Evolutionary conservation across 164 flowering plant species (phyloP), one percentile per base, ranked within the genome.

Genomic region (Kingdonia uniflora): DNA sequence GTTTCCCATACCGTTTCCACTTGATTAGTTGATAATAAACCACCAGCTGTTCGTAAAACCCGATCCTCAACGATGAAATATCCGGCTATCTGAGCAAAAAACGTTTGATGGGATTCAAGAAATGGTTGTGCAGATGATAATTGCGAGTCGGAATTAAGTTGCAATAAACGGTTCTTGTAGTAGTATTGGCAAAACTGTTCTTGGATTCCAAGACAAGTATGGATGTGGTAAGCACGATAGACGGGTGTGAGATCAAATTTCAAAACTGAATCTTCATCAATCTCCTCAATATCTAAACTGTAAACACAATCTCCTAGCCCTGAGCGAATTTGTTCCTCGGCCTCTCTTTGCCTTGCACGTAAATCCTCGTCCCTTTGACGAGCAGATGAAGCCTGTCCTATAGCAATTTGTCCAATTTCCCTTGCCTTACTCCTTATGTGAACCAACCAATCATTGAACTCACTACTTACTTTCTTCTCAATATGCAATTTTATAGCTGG

Each of bases 21-120:
- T 68, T 87, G 85, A 47, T 68, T 75, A 16, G 79, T 29, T 25
- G 62, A 62, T 61, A 83, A 58, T 20, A 91, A 66, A 14, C 86
- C 89, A n/a, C 82, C 84, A 2, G 85, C 83, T 21, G 97, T 83
- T 62, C 95, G 70, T 46, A 85, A 49, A 25, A 91, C 90, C 49
- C 92, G 75, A 64, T 87, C 96, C 65, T 87, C 96, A 20, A 87
- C 87, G n/a, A 91, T 87, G 56, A 91, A 91, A 60, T 77, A 78
- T 1, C 97, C 97, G 2, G 84, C 96, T 54, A 81, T 70, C 58
- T 80, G 96, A 42, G 87, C 89, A 65, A 87, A 70, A 61, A 70
- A 83, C 4, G 68, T 72, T 47, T 85, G 95, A 66, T 87, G 77
- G 33, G 82, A 81, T 68, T 87, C 96, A 44, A 85, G 77, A 62